Evolutionary conservation across 305 asterid species (phyloP), one percentile per base, ranked within the genome.

Genomic region (Rubia tinctorum): DNA sequence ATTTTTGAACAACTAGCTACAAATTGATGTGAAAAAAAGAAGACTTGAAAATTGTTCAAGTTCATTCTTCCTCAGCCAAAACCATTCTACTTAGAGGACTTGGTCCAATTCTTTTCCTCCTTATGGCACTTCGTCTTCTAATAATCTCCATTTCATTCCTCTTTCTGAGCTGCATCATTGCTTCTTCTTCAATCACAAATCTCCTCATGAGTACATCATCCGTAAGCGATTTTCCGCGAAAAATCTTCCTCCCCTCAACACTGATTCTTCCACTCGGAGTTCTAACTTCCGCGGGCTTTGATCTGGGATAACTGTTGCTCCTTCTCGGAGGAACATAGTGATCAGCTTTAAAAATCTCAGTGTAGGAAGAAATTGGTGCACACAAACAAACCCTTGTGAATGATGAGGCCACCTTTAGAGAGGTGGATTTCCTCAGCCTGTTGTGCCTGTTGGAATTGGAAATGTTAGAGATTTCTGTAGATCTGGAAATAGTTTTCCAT

Each of bases 131-230:
- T 80, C 91, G 86, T 77, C 85, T 90, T 84, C 91, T 89, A 69
- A 92, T 86, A 80, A 89, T 84, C 73, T 92, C 98, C 97, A 92
- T 89, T 82, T 92, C 88, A 86, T 92, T 92, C 77, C 91, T 92
- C 79, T 88, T 89, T 60, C 88, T 88, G 51, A 82, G 86, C 77
- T 89, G 89, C 92, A 83, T 84, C 96, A 88, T 92, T 55, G 93
- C 93, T 79, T 92, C 97, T 80, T 90, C 98, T 69, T 92, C 98
- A n/a, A 87, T 80, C 13, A 92, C 97, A 81, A 92, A 92, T 77
- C 98, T 86, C 66, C 89, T 89, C 97, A 92, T 90, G 72, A 89
- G 74, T 45, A 90, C 94, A 78, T 90, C 97, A 49, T 92, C 97
- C 0, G 83, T 90, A 80, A 92, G 80, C 0, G 97, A 92, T 81